phyloP scores from a whole-genome alignment of 192 early-diverging fungal species.

The Spizellomyces punctatus region DNA sequence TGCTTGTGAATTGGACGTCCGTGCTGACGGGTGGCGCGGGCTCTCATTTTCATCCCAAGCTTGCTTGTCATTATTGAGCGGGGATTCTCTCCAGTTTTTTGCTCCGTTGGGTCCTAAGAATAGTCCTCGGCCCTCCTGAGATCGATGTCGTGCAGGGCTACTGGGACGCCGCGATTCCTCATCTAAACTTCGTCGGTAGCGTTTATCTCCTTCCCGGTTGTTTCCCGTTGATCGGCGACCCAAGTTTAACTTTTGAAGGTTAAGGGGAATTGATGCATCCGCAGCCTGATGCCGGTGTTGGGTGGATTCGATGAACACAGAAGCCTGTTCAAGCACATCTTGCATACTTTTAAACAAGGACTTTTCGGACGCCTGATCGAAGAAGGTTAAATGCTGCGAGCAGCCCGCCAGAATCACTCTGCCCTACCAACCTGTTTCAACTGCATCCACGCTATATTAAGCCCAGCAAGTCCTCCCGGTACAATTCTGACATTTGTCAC shows the following conservation, averaged over 20 bases:
- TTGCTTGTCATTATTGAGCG: not conserved
- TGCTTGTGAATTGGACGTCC: slow-evolving; percentile 1
- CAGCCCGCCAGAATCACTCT: no score
- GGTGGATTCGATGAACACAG: slow-evolving; percentile 63
- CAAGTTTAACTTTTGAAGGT: slow-evolving; percentile 1
- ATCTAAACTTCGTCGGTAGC: slow-evolving; percentile 2
- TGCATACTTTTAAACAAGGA: slow-evolving; percentile 80
- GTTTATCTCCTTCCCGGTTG: not conserved
- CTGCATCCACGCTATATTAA: slow-evolving; percentile 74
- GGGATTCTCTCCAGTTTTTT: not conserved
- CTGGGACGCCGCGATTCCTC: not conserved
- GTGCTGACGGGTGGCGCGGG: not conserved
- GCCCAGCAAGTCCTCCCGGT: slow-evolving; percentile 62
- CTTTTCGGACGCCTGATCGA: slow-evolving; percentile 59
- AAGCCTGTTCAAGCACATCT: slow-evolving; percentile 72
- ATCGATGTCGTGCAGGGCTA: slow-evolving; percentile 4
- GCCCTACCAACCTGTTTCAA: slow-evolving; percentile 45
- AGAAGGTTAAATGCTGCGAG: no score
- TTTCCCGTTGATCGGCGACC: not conserved
- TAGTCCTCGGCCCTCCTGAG: not conserved
- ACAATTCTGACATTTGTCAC: slow-evolving; percentile 56
- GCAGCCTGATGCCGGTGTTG: slow-evolving; percentile 23
- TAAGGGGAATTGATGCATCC: not conserved
- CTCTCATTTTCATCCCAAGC: not conserved
- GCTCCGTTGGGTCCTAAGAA: slow-evolving; percentile 3